Evolutionary conservation across 257 asterid species (phyloP).

Genomic region (Przewalskia tangutica): DNA sequence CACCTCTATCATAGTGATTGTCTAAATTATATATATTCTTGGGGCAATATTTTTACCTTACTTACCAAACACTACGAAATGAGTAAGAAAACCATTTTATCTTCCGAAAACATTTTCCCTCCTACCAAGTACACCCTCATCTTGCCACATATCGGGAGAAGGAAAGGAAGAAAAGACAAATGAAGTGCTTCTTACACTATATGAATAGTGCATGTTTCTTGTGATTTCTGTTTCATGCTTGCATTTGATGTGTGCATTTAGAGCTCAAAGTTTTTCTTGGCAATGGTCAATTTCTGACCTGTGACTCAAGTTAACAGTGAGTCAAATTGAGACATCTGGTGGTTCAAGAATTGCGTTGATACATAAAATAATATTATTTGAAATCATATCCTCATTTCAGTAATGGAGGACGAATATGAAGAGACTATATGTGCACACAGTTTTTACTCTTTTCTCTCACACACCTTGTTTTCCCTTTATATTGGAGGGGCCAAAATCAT

Average conservation of each 20-base stretch:
- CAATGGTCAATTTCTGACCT: background rate
- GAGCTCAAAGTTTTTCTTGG: background rate
- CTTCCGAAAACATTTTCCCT: background rate
- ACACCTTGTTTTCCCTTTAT: background rate
- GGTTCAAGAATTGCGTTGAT: background rate
- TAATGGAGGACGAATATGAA: background rate
- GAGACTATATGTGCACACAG: background rate
- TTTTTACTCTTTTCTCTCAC: background rate
- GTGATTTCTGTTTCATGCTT: background rate
- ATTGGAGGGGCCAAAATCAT: background rate
- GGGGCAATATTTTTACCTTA: background rate
- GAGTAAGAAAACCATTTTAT: background rate
- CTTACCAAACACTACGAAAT: background rate
- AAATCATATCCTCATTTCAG: background rate
- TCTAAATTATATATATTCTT: background rate
- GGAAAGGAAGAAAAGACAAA: background rate
- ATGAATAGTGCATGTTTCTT: background rate
- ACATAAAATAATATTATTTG: background rate
- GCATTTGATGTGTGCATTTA: background rate
- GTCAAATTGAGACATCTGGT: background rate
- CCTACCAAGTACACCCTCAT: background rate
- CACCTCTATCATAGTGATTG: background rate
- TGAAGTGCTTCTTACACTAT: background rate
- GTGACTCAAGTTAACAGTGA: background rate
- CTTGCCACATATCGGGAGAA: background rate